Percentiles rank a stretch among this genome's conserved stretches.
Evolutionary conservation across 1,284 basidiomycete species (phyloP).

Genomic region (Sporisorium exsertum): DNA sequence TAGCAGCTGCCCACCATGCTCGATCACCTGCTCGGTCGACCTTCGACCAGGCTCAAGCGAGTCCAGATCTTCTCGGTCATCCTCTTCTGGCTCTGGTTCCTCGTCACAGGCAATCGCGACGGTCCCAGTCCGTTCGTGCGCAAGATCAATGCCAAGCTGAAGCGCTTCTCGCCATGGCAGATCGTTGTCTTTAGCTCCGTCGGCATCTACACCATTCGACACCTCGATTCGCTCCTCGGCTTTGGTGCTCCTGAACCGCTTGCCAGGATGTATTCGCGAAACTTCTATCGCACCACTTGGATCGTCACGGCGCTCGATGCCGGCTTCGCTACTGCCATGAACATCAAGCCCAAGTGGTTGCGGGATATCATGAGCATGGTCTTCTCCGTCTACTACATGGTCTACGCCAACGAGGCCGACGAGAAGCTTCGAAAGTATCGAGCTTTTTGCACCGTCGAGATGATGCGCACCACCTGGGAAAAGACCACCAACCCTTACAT

Average conservation of each 20-base stretch:
- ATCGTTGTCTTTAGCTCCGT: constrained; percentile 87
- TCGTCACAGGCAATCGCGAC: constrained; percentile 44
- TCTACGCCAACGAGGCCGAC: constrained; percentile 91
- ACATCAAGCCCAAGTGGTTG: constrained; percentile 90
- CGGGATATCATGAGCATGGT: constrained; percentile 77
- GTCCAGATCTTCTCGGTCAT: constrained; percentile 60
- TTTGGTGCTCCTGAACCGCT: constrained; percentile 91
- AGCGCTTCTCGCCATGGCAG: constrained; percentile 92
- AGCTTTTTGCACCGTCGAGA: constrained; percentile 92
- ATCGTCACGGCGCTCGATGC: constrained; percentile 88
- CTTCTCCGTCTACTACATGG: constrained; percentile 90
- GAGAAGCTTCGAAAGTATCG: constrained; percentile 86
- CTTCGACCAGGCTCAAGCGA: constrained; percentile 61
- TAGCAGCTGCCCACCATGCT: constrained; percentile 45
- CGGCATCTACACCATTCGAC: constrained; percentile 82
- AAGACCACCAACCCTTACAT: constrained; percentile 94
- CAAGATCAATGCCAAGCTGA: constrained; percentile 38
- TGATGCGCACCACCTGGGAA: constrained; percentile 94
- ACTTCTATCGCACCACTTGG: constrained; percentile 98
- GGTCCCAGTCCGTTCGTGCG: constrained; percentile 49
- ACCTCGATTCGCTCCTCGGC: constrained; percentile 88
- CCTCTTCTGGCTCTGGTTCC: constrained; percentile 54
- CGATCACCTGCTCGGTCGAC: constrained; percentile 63
- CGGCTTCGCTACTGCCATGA: constrained; percentile 94
- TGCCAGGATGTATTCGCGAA: constrained; percentile 81